Percentiles rank a stretch among this genome's conserved stretches.
Evolutionary conservation across 495 filamentous ascomycete genomes (phyloP).

Genomic region (Zalerion maritima): DNA sequence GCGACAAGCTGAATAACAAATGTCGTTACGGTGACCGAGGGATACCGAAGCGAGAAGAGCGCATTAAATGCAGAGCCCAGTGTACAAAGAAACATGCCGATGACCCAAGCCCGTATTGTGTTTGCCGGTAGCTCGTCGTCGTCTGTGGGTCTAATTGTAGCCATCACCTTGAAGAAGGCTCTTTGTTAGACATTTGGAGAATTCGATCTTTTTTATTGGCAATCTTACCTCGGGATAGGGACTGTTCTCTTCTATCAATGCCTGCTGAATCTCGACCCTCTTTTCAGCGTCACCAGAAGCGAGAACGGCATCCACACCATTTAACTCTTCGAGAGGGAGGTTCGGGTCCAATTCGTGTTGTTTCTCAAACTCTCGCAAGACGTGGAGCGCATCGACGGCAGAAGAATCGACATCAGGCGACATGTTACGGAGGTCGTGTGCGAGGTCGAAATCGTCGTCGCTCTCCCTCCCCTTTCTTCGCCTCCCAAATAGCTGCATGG

Average conservation of each 20-base stretch:
- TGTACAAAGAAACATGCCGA: conserved; percentile 48
- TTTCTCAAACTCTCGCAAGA: conserved; percentile 36
- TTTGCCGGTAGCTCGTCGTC: conserved; percentile 55
- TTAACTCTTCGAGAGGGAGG: conserved; percentile 43
- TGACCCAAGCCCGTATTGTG: conserved; percentile 57
- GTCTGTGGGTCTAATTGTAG: too few species aligned
- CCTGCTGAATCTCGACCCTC: conserved; percentile 38
- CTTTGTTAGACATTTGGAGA: too few species aligned
- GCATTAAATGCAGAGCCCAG: conserved; percentile 53
- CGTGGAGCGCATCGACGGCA: conserved; percentile 17
- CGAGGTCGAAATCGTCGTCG: background rate
- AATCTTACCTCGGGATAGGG: conserved; percentile 58
- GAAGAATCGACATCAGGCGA: conserved; percentile 11
- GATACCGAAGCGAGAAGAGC: conserved; percentile 53
- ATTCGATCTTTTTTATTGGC: too few species aligned
- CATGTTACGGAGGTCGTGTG: too few species aligned
- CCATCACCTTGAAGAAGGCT: too few species aligned
- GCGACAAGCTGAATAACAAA: conserved; percentile 56
- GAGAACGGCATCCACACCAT: conserved; percentile 47
- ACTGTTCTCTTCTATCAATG: conserved; percentile 48
- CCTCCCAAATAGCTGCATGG: too few species aligned
- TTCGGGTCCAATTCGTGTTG: conserved; percentile 59
- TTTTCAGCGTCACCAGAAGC: conserved; percentile 36
- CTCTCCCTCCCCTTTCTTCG: conserved; percentile 2
- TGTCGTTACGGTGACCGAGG: conserved; percentile 47